Evolutionary conservation across 495 filamentous ascomycete species (phyloP), one percentile per base, ranked within the genome.

Genomic region (Xylaria longipes): DNA sequence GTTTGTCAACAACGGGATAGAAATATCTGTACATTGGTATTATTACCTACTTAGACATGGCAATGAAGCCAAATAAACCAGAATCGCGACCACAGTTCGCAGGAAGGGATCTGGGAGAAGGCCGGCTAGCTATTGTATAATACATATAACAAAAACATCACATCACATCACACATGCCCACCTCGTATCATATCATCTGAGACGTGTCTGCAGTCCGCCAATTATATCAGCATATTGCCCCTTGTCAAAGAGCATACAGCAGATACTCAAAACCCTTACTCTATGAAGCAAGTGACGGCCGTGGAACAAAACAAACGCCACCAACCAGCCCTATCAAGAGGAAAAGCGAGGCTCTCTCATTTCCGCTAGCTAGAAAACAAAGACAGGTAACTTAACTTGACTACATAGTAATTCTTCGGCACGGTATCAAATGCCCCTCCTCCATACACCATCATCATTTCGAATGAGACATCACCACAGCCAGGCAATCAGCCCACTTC

Each of bases 91-190:
- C 11, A 15, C 20, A 3, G 12, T 29, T 37, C 31, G 41, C 61
- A 15, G 15, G 1, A 17, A 37, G 5, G 63, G 45, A 35, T 12
- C 17, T 25, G 45, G 29, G 12, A 27, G n/a, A 63, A 0, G 17
- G 2, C 35, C 20, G 27, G 35, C 35, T 39, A 62, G 58, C 17
- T 62, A 41, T 39, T 37, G 33, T 43, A 29, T 41, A 63, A 29
- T 63, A 63, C n/a, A 41, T 15, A 58, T 33, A 35, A 35, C 27
- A 58, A 9, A 57, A 58, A 58, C 48, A 25, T 22, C n/a, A 60
- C 17, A 60, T 37, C 17, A 65, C 62, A 17, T 27, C 52, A 56
- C 52, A 56, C 27, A 56, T 7, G 25, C 15, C 11, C 15, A 27
- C 45, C 15, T 20, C 43, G 22, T 52, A 52, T 27, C 48, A 52